Conservation (phyloP, 164 flowering plant genomes). For the Vitis rupestris region DNA sequence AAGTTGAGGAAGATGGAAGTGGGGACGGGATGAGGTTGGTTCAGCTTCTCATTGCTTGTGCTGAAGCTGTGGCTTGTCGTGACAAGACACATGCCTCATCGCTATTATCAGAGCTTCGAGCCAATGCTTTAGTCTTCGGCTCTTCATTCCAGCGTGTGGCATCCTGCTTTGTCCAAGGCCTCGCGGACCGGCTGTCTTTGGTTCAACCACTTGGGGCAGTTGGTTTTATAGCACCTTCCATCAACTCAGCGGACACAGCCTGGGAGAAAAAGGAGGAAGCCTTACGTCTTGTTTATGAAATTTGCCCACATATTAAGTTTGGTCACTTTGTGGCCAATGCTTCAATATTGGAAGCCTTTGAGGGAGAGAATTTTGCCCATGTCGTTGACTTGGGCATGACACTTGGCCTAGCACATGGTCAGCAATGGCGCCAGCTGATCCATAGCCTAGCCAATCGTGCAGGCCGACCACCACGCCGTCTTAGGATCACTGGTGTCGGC, state of each 20-base stretch:
- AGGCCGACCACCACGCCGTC: constrained; percentile 33
- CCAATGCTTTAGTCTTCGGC: constrained; percentile 59
- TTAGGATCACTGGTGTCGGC: constrained; percentile 51
- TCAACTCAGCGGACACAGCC: constrained; percentile 19
- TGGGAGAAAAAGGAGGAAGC: constrained; percentile 53
- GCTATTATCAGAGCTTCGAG: constrained; percentile 46
- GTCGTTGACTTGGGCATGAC: constrained; percentile 68
- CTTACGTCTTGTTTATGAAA: constrained; percentile 48
- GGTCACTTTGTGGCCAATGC: constrained; percentile 62
- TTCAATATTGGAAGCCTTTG: constrained; percentile 63
- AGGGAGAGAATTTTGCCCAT: constrained; percentile 65
- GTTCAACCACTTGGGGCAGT: constrained; percentile 55
- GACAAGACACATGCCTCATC: constrained; percentile 55
- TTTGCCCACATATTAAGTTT: constrained; percentile 56
- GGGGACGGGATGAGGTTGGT: constrained; percentile 33
- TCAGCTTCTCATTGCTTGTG: constrained; percentile 53
- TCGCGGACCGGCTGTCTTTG: constrained; percentile 40
- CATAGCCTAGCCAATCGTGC: constrained; percentile 48
- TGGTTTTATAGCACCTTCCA: constrained; percentile 26
- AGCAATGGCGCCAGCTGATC: constrained; percentile 53
- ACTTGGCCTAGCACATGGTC: constrained; percentile 51
- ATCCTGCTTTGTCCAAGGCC: constrained; percentile 68
- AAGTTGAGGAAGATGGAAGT: background rate
- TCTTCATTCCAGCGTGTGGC: constrained; percentile 68
- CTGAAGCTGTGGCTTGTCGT: constrained; percentile 68